A percentile compares a stretch with the other conserved stretches of the same genome.
These are phyloP conservation scores for Oenanthe javanica DNA, from an alignment of 140 eudicot species.

Conservation along the genomic window DNA sequence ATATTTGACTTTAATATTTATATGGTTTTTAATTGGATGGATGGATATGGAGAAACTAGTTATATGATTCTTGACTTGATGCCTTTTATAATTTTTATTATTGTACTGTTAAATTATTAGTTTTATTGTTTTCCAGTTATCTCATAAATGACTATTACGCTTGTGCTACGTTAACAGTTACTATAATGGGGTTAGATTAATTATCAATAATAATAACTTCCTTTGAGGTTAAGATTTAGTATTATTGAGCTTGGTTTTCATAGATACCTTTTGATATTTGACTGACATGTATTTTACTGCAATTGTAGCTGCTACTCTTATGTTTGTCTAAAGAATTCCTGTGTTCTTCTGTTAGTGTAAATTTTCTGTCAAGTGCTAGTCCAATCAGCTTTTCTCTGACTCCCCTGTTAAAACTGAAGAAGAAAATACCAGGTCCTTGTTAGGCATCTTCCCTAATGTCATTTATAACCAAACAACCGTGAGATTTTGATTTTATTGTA, in stretches of 20 bases:
- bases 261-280: no score
- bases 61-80: background rate
- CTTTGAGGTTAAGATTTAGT: no score
- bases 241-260: no score
- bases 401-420: background rate
- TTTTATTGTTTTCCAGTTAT: background rate
- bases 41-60: background rate
- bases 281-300: background rate
- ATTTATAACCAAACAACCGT: background rate
- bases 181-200: no score
- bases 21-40: background rate
- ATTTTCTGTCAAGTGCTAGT: background rate
- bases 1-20: background rate
- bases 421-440: background rate
- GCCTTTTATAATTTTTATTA: background rate
- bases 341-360: background rate
- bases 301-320: background rate
- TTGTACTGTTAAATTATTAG: background rate
- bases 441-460: background rate
- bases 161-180: no score
- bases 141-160: no score
- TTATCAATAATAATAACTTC: no score
- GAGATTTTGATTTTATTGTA: no score
- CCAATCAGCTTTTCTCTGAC: background rate
- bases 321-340: background rate